Evolutionary conservation across 2,329 filamentous ascomycete species (phyloP).

Genomic region (Penicillium sp.): DNA sequence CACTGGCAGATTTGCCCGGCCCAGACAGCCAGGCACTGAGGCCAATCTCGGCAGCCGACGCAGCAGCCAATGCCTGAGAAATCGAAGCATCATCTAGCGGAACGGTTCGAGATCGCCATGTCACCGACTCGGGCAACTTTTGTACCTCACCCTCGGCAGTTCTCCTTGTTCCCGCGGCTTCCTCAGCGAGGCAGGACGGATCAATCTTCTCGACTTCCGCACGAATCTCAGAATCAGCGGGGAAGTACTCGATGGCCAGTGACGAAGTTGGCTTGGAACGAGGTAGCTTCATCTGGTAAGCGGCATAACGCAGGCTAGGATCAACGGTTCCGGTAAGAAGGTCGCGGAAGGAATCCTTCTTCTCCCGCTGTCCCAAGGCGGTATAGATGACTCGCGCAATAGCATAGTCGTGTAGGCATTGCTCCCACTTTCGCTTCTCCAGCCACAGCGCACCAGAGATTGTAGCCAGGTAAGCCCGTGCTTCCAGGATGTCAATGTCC

Average conservation of each 20-base stretch:
- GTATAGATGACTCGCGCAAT: constrained; percentile 80
- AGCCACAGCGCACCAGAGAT: constrained; percentile 77
- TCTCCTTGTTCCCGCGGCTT: constrained; percentile 52
- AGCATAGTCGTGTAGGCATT: constrained; percentile 74
- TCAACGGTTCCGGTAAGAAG: constrained; percentile 84
- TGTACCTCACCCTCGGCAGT: constrained; percentile 45
- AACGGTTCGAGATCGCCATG: constrained; percentile 83
- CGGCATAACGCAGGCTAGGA: constrained; percentile 89
- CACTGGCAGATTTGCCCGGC: constrained; percentile 40
- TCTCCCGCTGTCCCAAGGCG: constrained; percentile 64
- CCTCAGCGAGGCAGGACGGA: constrained; percentile 64
- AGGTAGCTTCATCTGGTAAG: constrained; percentile 86
- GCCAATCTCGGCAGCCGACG: constrained; percentile 57
- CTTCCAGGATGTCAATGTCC: constrained; percentile 75
- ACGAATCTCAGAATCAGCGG: constrained; percentile 62
- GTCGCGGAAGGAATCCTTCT: constrained; percentile 81
- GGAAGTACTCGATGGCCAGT: constrained; percentile 79
- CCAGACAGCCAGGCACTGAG: constrained; percentile 52
- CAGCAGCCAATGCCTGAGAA: constrained; percentile 75
- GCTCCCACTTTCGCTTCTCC: constrained; percentile 84
- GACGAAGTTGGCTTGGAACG: constrained; percentile 78
- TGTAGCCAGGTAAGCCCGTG: constrained; percentile 77
- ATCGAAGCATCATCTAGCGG: constrained; percentile 92
- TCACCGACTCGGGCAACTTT: constrained; percentile 70
- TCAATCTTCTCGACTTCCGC: constrained; percentile 71